Conservation (phyloP, 2,329 filamentous ascomycete species). For the Emergomyces africanus region DNA sequence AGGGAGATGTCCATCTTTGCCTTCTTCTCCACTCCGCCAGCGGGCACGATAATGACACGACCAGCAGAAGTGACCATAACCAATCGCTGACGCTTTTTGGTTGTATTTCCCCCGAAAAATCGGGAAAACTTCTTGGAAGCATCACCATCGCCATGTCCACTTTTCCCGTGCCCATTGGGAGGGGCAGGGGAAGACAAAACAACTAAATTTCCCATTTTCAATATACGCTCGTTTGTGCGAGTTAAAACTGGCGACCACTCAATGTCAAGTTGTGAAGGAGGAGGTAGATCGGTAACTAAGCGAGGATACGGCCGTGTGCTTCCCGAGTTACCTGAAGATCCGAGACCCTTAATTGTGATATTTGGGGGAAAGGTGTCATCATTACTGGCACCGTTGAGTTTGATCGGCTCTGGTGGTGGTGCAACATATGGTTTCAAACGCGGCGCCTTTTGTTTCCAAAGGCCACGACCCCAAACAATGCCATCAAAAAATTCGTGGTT, state of each 20-base stretch:
- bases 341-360: constrained; percentile 21
- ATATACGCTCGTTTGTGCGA: constrained; percentile 78
- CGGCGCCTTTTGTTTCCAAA: constrained; percentile 87
- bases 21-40: constrained; percentile 91
- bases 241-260: constrained; percentile 97
- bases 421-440: constrained; percentile 73
- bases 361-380: constrained; percentile 32
- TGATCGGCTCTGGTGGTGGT: constrained; percentile 63
- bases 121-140: constrained; percentile 71
- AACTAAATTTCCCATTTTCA: constrained; percentile 84
- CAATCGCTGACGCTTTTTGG: constrained; percentile 83
- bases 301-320: constrained; percentile 53
- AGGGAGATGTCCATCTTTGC: constrained; percentile 87
- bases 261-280: constrained; percentile 93
- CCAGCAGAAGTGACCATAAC: constrained; percentile 93
- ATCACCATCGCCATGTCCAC: constrained; percentile 52
- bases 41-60: constrained; percentile 76
- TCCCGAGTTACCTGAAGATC: constrained; percentile 34
- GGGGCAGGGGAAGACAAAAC: constrained; percentile 68
- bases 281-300: constrained; percentile 87
- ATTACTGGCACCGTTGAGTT: constrained; percentile 44
- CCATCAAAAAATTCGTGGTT: constrained; percentile 93
- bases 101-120: constrained; percentile 83
- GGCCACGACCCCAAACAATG: constrained; percentile 63
- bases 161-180: constrained; percentile 59